These are phyloP conservation scores for Penicillium oxalicum DNA, from an alignment of 2,329 filamentous ascomycete species.

Conservation along the genomic window DNA sequence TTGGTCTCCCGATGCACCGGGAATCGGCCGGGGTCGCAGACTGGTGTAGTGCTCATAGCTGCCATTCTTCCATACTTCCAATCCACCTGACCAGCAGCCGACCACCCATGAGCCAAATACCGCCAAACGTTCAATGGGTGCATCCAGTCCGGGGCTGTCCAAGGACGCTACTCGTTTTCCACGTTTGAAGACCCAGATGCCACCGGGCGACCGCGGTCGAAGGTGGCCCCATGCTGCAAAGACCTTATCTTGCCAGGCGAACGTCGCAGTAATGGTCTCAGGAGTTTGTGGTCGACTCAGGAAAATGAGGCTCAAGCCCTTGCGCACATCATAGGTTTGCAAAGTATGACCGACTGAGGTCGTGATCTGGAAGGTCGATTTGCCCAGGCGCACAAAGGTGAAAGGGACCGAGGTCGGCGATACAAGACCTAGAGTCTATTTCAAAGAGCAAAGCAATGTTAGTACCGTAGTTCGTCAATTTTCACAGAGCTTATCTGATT, in stretches of 20 bases:
- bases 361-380: slow-evolving; percentile 94
- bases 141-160: slow-evolving; percentile 57
- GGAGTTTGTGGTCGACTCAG: slow-evolving; percentile 87
- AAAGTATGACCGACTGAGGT: slow-evolving; percentile 85
- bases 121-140: slow-evolving; percentile 70
- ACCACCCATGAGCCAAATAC: slow-evolving; percentile 90
- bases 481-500: neutral
- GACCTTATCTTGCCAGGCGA: slow-evolving; percentile 78
- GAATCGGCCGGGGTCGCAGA: slow-evolving; percentile 55
- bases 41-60: slow-evolving; percentile 88
- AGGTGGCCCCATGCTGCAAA: slow-evolving; percentile 81
- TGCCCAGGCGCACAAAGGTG: slow-evolving; percentile 79
- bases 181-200: slow-evolving; percentile 86
- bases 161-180: slow-evolving; percentile 78
- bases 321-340: slow-evolving; percentile 91
- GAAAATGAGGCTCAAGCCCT: slow-evolving; percentile 87
- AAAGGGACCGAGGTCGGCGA: slow-evolving; percentile 89
- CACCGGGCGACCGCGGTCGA: slow-evolving; percentile 42
- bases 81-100: slow-evolving; percentile 64
- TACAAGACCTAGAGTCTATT: slow-evolving; percentile 81
- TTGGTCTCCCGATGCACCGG: slow-evolving; percentile 53
- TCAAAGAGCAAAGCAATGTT: too few relatives aligned
- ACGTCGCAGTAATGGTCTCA: slow-evolving; percentile 74
- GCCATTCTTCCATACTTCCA: slow-evolving; percentile 83
- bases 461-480: neutral